Conservation (phyloP, 441 rosid genomes). For the Sinapis alba region DNA sequence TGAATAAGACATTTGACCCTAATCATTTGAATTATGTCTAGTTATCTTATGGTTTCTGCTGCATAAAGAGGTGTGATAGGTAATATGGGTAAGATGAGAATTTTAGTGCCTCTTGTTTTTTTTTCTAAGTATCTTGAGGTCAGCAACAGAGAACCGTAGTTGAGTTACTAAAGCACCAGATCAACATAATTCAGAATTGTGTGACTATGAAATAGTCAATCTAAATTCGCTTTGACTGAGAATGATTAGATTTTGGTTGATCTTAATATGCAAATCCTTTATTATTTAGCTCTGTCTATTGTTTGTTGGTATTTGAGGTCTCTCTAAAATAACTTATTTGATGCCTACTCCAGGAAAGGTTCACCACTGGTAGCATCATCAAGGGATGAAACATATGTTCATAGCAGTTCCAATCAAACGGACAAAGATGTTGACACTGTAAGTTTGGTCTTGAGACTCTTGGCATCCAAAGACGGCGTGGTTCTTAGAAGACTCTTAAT, state of each 20-base stretch:
- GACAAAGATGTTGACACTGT: conserved; percentile 53
- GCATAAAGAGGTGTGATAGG: background rate
- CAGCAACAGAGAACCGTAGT: background rate
- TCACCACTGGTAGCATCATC: conserved; percentile 43
- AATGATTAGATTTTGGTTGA: no score
- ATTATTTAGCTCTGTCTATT: background rate
- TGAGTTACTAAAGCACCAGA: background rate
- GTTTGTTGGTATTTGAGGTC: conserved; percentile 1
- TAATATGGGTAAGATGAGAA: background rate
- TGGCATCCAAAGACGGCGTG: conserved; percentile 78
- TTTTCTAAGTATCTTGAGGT: background rate
- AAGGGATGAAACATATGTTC: conserved; percentile 45
- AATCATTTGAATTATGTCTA: background rate
- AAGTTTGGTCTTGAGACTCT: conserved; percentile 60
- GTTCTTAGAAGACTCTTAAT: conserved; percentile 84
- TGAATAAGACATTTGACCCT: conserved; percentile 1
- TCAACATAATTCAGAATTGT: no score
- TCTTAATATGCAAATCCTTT: no score
- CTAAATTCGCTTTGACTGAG: background rate
- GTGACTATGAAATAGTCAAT: background rate
- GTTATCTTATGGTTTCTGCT: conserved; percentile 15
- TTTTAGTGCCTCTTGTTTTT: background rate
- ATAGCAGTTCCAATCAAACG: conserved; percentile 41
- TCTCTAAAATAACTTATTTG: conserved; percentile 19
- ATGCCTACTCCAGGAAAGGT: conserved; percentile 56